phyloP scores from a whole-genome alignment of 352 stramenopile genomes.

The Phytopythium helicoides region DNA sequence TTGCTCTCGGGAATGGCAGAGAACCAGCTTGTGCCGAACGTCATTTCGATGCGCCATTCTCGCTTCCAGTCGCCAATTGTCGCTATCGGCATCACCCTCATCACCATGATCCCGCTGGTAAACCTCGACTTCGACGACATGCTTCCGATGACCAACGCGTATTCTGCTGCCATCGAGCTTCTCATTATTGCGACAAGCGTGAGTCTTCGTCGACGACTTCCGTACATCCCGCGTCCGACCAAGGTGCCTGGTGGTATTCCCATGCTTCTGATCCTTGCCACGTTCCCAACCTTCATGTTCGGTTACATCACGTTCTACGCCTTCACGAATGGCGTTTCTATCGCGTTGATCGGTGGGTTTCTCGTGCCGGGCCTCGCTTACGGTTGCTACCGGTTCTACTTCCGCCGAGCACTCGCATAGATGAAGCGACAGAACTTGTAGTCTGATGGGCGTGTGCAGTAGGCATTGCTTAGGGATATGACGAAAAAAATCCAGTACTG shows the following conservation, averaged over 20 bases:
- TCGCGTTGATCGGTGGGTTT: slow-evolving; percentile 28
- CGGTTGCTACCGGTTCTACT: slow-evolving; percentile 23
- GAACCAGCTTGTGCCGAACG: slow-evolving; percentile 71
- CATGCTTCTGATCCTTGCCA: slow-evolving; percentile 27
- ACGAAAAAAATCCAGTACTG: too few species aligned
- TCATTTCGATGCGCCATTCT: slow-evolving; percentile 56
- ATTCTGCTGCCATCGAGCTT: slow-evolving; percentile 83
- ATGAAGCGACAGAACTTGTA: not conserved
- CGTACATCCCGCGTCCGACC: slow-evolving; percentile 67
- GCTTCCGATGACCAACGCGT: slow-evolving; percentile 89
- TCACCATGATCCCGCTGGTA: slow-evolving; percentile 39
- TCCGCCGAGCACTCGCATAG: slow-evolving; percentile 18
- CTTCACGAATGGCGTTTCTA: slow-evolving; percentile 23
- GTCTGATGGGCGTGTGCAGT: too few species aligned
- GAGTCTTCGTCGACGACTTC: slow-evolving; percentile 71
- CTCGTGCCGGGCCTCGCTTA: slow-evolving; percentile 37
- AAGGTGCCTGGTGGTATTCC: slow-evolving; percentile 43
- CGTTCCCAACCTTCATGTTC: slow-evolving; percentile 40
- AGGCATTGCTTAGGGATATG: too few species aligned
- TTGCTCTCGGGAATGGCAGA: slow-evolving; percentile 81
- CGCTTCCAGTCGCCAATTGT: slow-evolving; percentile 34
- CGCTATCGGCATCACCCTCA: slow-evolving; percentile 29
- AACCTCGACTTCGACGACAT: slow-evolving; percentile 66
- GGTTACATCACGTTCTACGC: slow-evolving; percentile 51
- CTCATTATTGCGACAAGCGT: slow-evolving; percentile 91